These are phyloP conservation scores for Paraconiothyrium sp. DNA, from an alignment of 2,329 filamentous ascomycete genomes.

Conservation along the genomic window DNA sequence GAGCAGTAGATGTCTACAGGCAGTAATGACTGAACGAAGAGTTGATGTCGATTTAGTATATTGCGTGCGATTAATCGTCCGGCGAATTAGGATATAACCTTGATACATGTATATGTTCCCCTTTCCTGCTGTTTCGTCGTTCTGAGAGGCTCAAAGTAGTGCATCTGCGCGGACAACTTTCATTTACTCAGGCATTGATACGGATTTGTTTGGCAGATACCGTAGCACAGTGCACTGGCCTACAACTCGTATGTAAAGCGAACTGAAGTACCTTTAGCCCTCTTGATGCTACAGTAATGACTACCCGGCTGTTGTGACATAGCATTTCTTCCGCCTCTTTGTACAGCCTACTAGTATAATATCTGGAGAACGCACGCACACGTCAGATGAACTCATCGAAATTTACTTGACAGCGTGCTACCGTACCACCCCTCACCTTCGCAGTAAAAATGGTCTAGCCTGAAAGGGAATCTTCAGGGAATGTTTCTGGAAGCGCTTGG, in stretches of 20 bases:
- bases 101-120: slow-evolving; percentile 16
- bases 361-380: neutral
- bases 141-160: neutral
- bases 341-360: neutral
- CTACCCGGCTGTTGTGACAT: neutral
- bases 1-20: slow-evolving; percentile 55
- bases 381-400: neutral
- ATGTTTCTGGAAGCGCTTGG: slow-evolving; percentile 14
- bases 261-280: neutral
- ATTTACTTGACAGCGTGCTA: neutral
- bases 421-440: neutral
- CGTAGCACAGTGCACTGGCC: neutral
- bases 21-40: slow-evolving; percentile 16
- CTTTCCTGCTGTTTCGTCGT: neutral
- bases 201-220: neutral
- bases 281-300: neutral
- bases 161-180: neutral
- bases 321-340: neutral
- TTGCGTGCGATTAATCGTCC: slow-evolving; percentile 6
- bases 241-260: neutral
- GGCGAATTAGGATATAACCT: slow-evolving; percentile 25
- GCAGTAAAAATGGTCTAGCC: slow-evolving; percentile 9
- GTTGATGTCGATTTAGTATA: slow-evolving; percentile 11
- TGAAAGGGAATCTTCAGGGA: neutral
- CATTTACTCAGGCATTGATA: slow-evolving; percentile 4